Conservation (phyloP, 129 eudicot species). For the Logfia minima region DNA sequence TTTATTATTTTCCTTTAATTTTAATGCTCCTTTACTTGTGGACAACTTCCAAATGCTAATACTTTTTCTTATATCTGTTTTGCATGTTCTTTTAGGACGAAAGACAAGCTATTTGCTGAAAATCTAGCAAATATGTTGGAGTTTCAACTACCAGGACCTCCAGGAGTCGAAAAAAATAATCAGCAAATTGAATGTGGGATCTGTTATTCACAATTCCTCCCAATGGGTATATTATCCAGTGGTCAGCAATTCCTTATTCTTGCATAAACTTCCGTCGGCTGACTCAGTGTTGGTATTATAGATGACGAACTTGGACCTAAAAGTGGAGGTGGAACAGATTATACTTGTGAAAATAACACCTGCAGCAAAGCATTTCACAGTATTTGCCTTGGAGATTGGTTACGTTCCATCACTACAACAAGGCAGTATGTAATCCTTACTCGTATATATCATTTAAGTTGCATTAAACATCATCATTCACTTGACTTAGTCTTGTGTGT, state of each 20-base stretch:
- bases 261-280: conserved; percentile 5
- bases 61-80: background rate
- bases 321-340: conserved; percentile 76
- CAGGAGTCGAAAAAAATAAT: conserved; percentile 41
- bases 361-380: conserved; percentile 75
- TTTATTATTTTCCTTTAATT: background rate
- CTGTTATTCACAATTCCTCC: conserved; percentile 76
- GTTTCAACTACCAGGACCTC: conserved; percentile 54
- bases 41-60: no score
- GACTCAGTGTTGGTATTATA: conserved; percentile 32
- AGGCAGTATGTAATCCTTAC: conserved; percentile 55
- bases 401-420: conserved; percentile 69
- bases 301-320: conserved; percentile 77
- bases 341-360: conserved; percentile 60
- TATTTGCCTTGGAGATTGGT: conserved; percentile 80
- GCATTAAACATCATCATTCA: conserved; percentile 25
- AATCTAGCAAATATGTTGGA: conserved; percentile 60
- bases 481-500: conserved; percentile 8
- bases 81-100: conserved; percentile 42
- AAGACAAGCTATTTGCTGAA: conserved; percentile 52
- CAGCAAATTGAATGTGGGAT: conserved; percentile 78
- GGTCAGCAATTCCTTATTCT: background rate
- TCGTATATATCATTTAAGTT: background rate
- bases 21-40: no score
- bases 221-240: conserved; percentile 47